Evolutionary conservation across 345 rosid species (phyloP).

Genomic region (Microthlaspi erraticum): DNA sequence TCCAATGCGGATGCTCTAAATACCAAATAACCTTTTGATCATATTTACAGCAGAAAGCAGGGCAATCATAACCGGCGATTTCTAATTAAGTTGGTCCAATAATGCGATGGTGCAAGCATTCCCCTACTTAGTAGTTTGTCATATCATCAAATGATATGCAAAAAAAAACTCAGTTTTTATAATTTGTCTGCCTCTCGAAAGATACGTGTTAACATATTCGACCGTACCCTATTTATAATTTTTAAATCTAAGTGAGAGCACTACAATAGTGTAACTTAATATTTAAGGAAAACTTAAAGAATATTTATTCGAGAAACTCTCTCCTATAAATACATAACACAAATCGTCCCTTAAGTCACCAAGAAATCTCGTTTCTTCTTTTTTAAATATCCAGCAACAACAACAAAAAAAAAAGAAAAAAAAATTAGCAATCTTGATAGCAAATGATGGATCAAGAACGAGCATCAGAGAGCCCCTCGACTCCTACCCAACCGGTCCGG

Average conservation of each 20-base stretch:
- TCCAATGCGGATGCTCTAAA: no score
- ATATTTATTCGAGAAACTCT: background rate
- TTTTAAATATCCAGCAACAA: constrained; percentile 30
- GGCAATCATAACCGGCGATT: constrained; percentile 17
- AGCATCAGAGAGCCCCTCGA: constrained; percentile 52
- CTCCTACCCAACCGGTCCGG: constrained; percentile 74
- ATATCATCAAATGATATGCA: constrained; percentile 16
- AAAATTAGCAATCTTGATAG: constrained; percentile 13
- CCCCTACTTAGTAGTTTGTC: background rate
- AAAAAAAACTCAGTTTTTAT: background rate
- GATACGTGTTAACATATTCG: constrained; percentile 41
- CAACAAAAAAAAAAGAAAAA: background rate
- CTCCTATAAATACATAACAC: constrained; percentile 32
- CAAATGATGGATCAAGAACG: constrained; percentile 85
- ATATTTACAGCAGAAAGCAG: constrained; percentile 29
- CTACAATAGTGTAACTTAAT: constrained; percentile 32
- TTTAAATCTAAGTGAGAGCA: constrained; percentile 17
- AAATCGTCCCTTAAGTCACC: constrained; percentile 15
- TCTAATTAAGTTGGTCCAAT: constrained; percentile 9
- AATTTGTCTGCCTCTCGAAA: background rate
- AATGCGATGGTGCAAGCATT: constrained; percentile 11
- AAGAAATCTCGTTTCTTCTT: constrained; percentile 13
- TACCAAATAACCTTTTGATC: constrained; percentile 8
- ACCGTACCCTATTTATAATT: constrained; percentile 30
- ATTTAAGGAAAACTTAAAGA: constrained; percentile 24